These are phyloP conservation scores for Boletus sp. DNA, from an alignment of 768 basidiomycete species.

Conservation along the genomic window DNA sequence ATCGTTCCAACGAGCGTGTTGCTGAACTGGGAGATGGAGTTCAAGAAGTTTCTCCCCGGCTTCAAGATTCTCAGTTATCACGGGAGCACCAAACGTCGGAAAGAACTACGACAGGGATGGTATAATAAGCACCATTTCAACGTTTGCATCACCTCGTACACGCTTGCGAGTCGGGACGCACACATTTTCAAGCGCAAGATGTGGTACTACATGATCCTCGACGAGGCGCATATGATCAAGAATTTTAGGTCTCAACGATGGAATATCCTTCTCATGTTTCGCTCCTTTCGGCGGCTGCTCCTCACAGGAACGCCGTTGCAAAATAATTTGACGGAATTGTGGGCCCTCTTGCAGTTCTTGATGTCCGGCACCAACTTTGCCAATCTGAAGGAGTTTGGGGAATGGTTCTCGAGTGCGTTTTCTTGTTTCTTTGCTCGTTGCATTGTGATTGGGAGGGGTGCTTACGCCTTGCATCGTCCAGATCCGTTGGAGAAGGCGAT, in stretches of 20 bases:
- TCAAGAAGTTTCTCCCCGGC: slow-evolving; percentile 91
- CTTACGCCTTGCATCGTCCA: slow-evolving; percentile 28
- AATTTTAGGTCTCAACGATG: slow-evolving; percentile 93
- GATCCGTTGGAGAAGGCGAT: slow-evolving; percentile 94
- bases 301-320: slow-evolving; percentile 95
- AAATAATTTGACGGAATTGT: slow-evolving; percentile 94
- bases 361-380: slow-evolving; percentile 89
- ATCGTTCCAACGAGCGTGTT: slow-evolving; percentile 92
- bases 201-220: slow-evolving; percentile 96
- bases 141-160: slow-evolving; percentile 93
- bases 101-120: slow-evolving; percentile 89
- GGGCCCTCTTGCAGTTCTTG: slow-evolving; percentile 92
- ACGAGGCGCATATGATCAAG: slow-evolving; percentile 98
- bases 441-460: neutral
- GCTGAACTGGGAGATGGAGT: slow-evolving; percentile 96
- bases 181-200: slow-evolving; percentile 88
- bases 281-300: slow-evolving; percentile 80
- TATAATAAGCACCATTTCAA: slow-evolving; percentile 87
- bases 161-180: slow-evolving; percentile 86
- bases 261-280: slow-evolving; percentile 88
- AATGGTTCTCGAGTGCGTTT: slow-evolving; percentile 92
- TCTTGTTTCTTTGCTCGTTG: neutral
- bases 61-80: slow-evolving; percentile 88
- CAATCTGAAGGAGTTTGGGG: slow-evolving; percentile 87
- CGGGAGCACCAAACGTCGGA: slow-evolving; percentile 83